These are phyloP conservation scores for Nicotiana paniculata DNA, from an alignment of 257 asterid species.

Conservation along the genomic window DNA sequence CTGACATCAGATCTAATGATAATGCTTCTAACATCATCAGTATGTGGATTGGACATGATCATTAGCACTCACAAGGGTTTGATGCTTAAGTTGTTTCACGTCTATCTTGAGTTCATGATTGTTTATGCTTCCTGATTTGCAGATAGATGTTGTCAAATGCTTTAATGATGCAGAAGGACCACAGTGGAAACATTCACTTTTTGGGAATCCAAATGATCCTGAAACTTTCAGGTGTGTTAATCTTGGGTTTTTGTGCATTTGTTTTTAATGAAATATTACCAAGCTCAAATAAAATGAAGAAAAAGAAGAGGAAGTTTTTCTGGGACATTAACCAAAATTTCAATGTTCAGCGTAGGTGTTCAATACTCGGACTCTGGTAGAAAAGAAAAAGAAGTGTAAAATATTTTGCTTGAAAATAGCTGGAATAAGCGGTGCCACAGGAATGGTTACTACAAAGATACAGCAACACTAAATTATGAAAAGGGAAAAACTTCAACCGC, in stretches of 20 bases:
- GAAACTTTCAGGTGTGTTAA: conserved; percentile 68
- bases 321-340: neutral
- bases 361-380: neutral
- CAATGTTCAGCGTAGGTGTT: neutral
- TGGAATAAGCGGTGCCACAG: neutral
- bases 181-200: conserved; percentile 92
- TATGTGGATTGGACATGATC: neutral
- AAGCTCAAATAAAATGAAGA: neutral
- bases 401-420: neutral
- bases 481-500: neutral
- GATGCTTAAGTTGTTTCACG: neutral
- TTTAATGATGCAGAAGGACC: conserved; percentile 82
- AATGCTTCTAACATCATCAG: neutral
- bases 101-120: neutral
- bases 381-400: neutral
- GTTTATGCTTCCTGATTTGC: conserved; percentile 20
- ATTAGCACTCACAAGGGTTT: neutral
- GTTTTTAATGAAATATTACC: neutral
- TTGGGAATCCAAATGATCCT: conserved; percentile 91
- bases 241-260: conserved; percentile 7
- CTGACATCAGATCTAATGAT: neutral
- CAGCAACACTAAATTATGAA: neutral
- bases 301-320: neutral
- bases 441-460: neutral
- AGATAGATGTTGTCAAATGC: conserved; percentile 90